A percentile compares a stretch with the other conserved stretches of the same genome.
Evolutionary conservation across 805 yeast genomes (phyloP).

Genomic region (Starmerella riodocensis): DNA sequence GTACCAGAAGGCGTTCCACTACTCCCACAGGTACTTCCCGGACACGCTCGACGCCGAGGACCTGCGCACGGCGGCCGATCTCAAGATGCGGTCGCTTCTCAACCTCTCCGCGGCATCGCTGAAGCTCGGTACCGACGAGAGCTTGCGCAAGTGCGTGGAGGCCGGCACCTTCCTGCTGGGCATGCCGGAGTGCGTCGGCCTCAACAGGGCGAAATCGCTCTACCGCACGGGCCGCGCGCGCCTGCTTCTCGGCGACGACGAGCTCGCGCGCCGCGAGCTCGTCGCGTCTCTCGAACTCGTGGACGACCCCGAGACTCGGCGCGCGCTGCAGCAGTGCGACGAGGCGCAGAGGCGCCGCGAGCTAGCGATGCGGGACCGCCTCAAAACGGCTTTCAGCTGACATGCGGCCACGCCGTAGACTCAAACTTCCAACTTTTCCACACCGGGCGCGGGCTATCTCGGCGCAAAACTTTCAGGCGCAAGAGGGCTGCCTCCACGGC

Average conservation of each 20-base stretch:
- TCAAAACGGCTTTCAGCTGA: slow-evolving; percentile 5
- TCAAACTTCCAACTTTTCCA: no score
- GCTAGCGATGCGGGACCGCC: not conserved
- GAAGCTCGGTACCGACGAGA: slow-evolving; percentile 34
- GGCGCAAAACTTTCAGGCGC: no score
- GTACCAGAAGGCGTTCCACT: slow-evolving; percentile 59
- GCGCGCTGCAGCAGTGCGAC: slow-evolving; percentile 11
- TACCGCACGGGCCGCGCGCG: slow-evolving; percentile 73
- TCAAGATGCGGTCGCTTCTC: slow-evolving; percentile 51
- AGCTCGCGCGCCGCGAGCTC: slow-evolving; percentile 50
- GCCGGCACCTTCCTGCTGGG: slow-evolving; percentile 57
- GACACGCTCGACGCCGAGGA: slow-evolving; percentile 31
- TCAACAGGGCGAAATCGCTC: slow-evolving; percentile 66
- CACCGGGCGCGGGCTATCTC: no score
- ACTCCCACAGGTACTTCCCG: slow-evolving; percentile 61
- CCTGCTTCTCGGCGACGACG: slow-evolving; percentile 49
- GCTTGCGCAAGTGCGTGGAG: slow-evolving; percentile 40
- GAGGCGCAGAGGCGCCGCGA: not conserved
- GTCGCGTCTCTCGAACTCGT: slow-evolving; percentile 38
- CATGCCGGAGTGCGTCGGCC: slow-evolving; percentile 33
- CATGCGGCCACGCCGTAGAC: no score
- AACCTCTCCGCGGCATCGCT: slow-evolving; percentile 65
- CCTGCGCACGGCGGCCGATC: slow-evolving; percentile 31
- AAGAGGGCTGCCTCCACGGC: no score
- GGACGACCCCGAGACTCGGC: slow-evolving; percentile 12